Evolutionary conservation across 106 monocot genomes (phyloP), one percentile per base, ranked within the genome.

Genomic region (Allium fistulosum): DNA sequence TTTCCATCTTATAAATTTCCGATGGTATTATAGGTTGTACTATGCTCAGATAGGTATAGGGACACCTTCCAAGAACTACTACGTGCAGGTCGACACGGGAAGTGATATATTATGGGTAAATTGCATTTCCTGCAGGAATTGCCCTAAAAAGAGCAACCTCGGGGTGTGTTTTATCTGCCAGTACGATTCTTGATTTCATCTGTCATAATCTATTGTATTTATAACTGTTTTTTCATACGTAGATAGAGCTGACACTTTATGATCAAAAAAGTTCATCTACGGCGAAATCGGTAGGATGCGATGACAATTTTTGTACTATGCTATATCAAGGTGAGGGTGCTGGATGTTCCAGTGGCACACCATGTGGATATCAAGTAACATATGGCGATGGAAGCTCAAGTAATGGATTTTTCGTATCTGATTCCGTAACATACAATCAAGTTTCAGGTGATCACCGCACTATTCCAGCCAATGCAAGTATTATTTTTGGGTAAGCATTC

Each of bases 331-430:
- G 77, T 5, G 71, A 72, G 11, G 17, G 79, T 37, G 64, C 73
- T 5, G 84, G 80, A 13, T 96, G 96, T 61, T 53, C 22, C 2
- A 26, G 68, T 5, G 71, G 66, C 10, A 8, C 76, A 16, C 85
- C 82, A 0, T 96, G 94, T 72, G 70, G 81, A 48, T 95, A 88
- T 66, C 81, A 68, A 15, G 79, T 95, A 65, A 22, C 80, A 65
- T 95, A 95, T 65, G 94, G 91, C 28, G 94, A 95, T 71, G 94
- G 94, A 16, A 95, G 94, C 72, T 82, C 88, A 13, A 85, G 88
- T 10, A 63, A 45, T 55, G 94, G 94, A 7, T 82, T 62, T 59
- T 94, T 80, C 64, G 79, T 90, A 22, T 78, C 69, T 0, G 94
- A 95, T 74, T 15, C 45, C 62, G 27, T 95, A 17, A 81, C 79